Evolutionary conservation across 129 eudicot species (phyloP), one percentile per base, ranked within the genome.

Genomic region (Arctium minus): DNA sequence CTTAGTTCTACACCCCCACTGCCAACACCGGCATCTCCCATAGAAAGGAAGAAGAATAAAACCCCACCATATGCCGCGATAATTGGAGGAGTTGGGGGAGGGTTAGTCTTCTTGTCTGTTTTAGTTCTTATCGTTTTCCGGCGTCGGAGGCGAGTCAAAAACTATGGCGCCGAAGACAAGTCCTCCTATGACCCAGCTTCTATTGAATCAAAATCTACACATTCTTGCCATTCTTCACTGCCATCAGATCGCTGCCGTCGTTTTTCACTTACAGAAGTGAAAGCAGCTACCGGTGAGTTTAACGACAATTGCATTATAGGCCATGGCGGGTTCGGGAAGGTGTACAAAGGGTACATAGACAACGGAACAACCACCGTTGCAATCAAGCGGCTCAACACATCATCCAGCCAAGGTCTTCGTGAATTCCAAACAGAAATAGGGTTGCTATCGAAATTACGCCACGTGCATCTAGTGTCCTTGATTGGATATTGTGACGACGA

Each of bases 391-490:
- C 69, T 85, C 13, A 90, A 77, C 48, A 33, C 82, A 38, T 79
- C 87, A 60, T 88, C 92, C 13, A 83, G 18, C 17, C 90, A 91
- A 80, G 90, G 92, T 22, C 46, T 30, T 22, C 79, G 27, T 3
- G 86, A 88, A 36, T 91, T 91, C 50, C 46, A 36, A 30, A 90
- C 88, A 0, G 90, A 90, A 79, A 88, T 90, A 3, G 65, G 82
- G 38, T 17, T 88, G 86, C 35, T 84, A 12, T 84, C 91, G 2
- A 82, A 77, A 75, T 48, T 90, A 74, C 84, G 87, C 12, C 94
- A 90, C 73, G 80, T 84, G n/a, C 90, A 90, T 18, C 46, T 88
- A 39, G 92, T 88, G 81, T 83, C 92, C 7, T 72, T 90, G 77
- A 88, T 88, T 1, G 92, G 91, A 6, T 90, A 81, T 18, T 90